Conservation (phyloP, 169 alveolate genomes). For the Eimeria necatrix region DNA sequence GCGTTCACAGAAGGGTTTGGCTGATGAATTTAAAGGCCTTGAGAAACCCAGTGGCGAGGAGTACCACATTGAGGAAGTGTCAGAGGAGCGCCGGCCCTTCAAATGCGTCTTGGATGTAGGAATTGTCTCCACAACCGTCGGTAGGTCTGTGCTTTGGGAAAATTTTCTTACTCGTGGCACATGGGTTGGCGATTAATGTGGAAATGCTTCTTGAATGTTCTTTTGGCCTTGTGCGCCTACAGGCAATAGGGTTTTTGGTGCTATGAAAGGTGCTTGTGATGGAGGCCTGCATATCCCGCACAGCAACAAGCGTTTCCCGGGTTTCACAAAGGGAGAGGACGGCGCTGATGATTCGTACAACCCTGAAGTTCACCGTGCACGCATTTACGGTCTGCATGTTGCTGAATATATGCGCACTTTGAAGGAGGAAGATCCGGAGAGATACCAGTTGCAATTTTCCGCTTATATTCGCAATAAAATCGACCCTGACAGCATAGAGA, state of each 20-base stretch:
- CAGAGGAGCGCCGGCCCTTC: constrained; percentile 98
- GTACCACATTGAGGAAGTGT: constrained; percentile 97
- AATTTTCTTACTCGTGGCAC: not conserved
- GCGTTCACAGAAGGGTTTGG: constrained; percentile 41
- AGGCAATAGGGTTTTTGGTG: constrained; percentile 99
- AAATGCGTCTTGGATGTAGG: constrained; percentile 99
- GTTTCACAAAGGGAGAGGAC: constrained; percentile 91
- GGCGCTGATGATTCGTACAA: constrained; percentile 96
- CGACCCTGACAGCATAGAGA: constrained; percentile 97
- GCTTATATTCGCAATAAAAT: constrained; percentile 96
- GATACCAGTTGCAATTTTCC: constrained; percentile 97
- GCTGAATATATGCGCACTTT: constrained; percentile 97
- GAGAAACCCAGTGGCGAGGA: constrained; percentile 97
- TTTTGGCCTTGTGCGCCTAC: not conserved
- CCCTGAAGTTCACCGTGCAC: constrained; percentile 98
- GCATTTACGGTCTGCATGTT: constrained; percentile 99
- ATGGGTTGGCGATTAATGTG: not conserved
- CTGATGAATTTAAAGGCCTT: constrained; percentile 92
- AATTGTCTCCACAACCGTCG: constrained; percentile 98
- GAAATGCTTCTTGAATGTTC: not conserved
- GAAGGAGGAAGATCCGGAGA: constrained; percentile 97
- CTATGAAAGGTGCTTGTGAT: constrained; percentile 99
- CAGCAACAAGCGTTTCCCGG: constrained; percentile 99
- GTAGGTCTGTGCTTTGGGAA: constrained; percentile 22
- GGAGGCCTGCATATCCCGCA: constrained; percentile 99